These are phyloP conservation scores for Globisporangium megalacanthum DNA, from an alignment of 352 stramenopile genomes.

Conservation along the genomic window DNA sequence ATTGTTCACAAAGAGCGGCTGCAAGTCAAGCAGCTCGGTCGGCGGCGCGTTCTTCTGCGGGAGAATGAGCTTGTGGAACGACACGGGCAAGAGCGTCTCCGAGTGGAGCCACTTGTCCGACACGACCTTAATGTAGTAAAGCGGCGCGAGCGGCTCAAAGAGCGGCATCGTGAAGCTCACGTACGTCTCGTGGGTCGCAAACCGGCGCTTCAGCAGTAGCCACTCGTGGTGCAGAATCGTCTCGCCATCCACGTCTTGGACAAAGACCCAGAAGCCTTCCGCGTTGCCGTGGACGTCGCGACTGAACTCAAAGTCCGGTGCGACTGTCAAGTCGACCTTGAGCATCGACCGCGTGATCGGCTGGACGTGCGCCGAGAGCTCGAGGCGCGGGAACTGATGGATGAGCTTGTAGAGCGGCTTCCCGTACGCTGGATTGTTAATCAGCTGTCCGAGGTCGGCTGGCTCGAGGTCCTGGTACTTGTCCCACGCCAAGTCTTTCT, in stretches of 20 bases:
- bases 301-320: slow-evolving; percentile 98
- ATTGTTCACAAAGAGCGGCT: slow-evolving; percentile 92
- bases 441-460: slow-evolving; percentile 95
- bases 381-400: slow-evolving; percentile 97
- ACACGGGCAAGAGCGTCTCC: slow-evolving; percentile 94
- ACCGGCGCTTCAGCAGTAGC: slow-evolving; percentile 91
- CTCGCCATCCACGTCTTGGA: slow-evolving; percentile 98
- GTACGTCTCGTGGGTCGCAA: slow-evolving; percentile 76
- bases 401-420: slow-evolving; percentile 97
- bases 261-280: slow-evolving; percentile 97
- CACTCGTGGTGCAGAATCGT: slow-evolving; percentile 98
- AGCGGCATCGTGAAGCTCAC: slow-evolving; percentile 96
- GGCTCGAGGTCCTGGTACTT: slow-evolving; percentile 97
- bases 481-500: slow-evolving; percentile 98
- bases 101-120: slow-evolving; percentile 99
- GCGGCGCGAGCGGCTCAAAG: slow-evolving; percentile 95
- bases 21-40: slow-evolving; percentile 97
- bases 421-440: slow-evolving; percentile 98
- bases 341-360: slow-evolving; percentile 98
- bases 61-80: slow-evolving; percentile 98
- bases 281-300: slow-evolving; percentile 94
- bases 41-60: slow-evolving; percentile 97
- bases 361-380: slow-evolving; percentile 96
- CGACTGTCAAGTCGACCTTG: slow-evolving; percentile 93
- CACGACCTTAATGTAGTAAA: slow-evolving; percentile 98